Conservation (phyloP, 2,329 filamentous ascomycete species). For the Neocucurbitaria cava region DNA sequence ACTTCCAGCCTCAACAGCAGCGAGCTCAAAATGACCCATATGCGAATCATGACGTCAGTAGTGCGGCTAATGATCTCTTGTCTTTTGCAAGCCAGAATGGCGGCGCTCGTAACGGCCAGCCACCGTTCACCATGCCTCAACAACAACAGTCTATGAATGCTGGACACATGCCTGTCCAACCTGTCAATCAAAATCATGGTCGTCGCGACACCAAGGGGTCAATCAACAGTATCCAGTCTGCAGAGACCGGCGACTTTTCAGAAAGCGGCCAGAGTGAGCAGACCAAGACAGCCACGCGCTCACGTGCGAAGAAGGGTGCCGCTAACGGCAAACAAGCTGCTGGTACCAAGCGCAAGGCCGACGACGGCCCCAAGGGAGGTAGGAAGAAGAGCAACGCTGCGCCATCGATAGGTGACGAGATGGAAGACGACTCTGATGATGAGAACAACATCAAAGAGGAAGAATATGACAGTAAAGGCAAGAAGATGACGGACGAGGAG, state of each 20-base stretch:
- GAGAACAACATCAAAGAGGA: slow-evolving; percentile 49
- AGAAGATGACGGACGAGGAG: slow-evolving; percentile 98
- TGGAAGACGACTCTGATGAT: slow-evolving; percentile 50
- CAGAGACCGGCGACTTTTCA: slow-evolving; percentile 69
- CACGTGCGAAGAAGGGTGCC: slow-evolving; percentile 46
- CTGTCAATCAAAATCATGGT: slow-evolving; percentile 60
- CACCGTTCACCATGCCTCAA: slow-evolving; percentile 56
- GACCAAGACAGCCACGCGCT: slow-evolving; percentile 63
- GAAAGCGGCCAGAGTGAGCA: slow-evolving; percentile 73
- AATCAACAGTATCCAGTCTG: slow-evolving; percentile 65
- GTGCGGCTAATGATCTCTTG: slow-evolving; percentile 92
- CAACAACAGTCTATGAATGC: slow-evolving; percentile 49
- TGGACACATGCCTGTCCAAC: slow-evolving; percentile 56
- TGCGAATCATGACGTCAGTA: slow-evolving; percentile 87
- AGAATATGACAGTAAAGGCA: slow-evolving; percentile 59
- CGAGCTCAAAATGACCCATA: slow-evolving; percentile 67
- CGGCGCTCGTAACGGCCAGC: slow-evolving; percentile 61
- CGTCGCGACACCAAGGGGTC: slow-evolving; percentile 57
- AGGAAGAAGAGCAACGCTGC: slow-evolving; percentile 70
- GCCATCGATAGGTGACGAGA: slow-evolving; percentile 58
- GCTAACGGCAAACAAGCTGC: slow-evolving; percentile 45
- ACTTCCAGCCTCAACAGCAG: slow-evolving; percentile 50
- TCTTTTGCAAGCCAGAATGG: slow-evolving; percentile 78
- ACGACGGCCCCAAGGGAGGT: slow-evolving; percentile 73
- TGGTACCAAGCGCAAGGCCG: slow-evolving; percentile 73